Base-by-base conservation (phyloP, 768 basidiomycete species). In the Omphalotus guepiniiformis region DNA sequence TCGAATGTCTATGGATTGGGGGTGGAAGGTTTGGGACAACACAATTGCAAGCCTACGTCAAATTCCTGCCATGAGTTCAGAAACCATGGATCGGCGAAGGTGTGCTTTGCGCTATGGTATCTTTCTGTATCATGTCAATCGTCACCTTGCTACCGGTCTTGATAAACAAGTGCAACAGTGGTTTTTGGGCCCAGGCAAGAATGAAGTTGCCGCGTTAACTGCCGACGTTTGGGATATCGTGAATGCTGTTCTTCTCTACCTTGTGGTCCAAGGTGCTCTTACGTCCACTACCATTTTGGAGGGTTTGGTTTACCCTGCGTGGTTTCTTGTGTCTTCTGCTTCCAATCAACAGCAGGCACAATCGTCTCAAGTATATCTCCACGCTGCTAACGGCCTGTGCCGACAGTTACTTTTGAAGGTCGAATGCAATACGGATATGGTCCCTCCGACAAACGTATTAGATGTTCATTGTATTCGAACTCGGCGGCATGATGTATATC, bases 21-120 rank as follows among this genome's bases (percentile, higher is more conserved):
- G 78, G 2, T 85, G 80, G 80, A 85, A 83, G 55, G 84, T 85
- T 16, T 91, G 88, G 88, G 87, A 90, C 59, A 90, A 87, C 55
- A 80, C 83, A 1, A 72, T 92, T 36, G 79, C 85, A 5, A 83
- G 82, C 42, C 68, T 92, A 36, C 84, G 82, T 35, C 83, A 85
- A 59, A 72, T 87, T 36, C 79, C 83, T 5, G 62, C 64, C 36
- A 76, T 85, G 70, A 73, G 73, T 13, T 55, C 69, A 3, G 80
- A 82, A 47, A 48, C 60, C 6, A 59, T 63, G 43, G 71, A 65
- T 21, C 76, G 78, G 19, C 69, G 72, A 41, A 65, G 68, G 28
- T 79, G 78, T 51, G 82, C 83, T 3, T 55, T 85, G 25, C 75
- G 80, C 41, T 92, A 89, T 57, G 85, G 79, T 4, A 66, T 67